Evolutionary conservation across 805 yeast species (phyloP).

Genomic region (Barnettozyma wickerhamii): DNA sequence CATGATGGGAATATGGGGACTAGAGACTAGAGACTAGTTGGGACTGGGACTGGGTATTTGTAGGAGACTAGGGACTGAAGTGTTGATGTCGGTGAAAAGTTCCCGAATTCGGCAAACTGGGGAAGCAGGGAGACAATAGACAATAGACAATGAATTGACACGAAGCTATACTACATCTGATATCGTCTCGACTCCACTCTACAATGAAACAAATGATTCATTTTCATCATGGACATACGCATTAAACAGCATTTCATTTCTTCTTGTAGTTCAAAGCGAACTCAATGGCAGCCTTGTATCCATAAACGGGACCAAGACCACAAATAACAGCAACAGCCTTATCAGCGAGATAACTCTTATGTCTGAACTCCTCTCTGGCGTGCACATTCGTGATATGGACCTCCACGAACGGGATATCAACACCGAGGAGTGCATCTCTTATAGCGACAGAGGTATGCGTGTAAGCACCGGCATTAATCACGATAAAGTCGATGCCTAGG

Average conservation of each 20-base stretch:
- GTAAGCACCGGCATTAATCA: constrained; percentile 50
- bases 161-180: too few relatives aligned
- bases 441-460: constrained; percentile 49
- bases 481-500: constrained; percentile 35
- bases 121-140: too few relatives aligned
- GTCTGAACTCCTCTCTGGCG: constrained; percentile 48
- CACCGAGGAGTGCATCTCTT: constrained; percentile 45
- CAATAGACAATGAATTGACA: too few relatives aligned
- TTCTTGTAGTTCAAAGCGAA: constrained; percentile 23
- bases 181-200: too few relatives aligned
- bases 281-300: constrained; percentile 27
- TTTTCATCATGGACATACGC: too few relatives aligned
- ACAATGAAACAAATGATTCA: neutral
- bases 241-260: too few relatives aligned
- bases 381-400: constrained; percentile 49
- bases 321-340: constrained; percentile 41
- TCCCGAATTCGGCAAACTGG: too few relatives aligned
- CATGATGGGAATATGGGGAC: too few relatives aligned
- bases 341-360: constrained; percentile 43
- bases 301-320: constrained; percentile 27
- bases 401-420: constrained; percentile 45
- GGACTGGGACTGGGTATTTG: too few relatives aligned
- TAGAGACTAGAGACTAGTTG: too few relatives aligned
- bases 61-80: too few relatives aligned
- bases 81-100: too few relatives aligned